These are phyloP conservation scores for Inonotus hispidus DNA, from an alignment of 1,284 basidiomycete genomes.

Conservation along the genomic window DNA sequence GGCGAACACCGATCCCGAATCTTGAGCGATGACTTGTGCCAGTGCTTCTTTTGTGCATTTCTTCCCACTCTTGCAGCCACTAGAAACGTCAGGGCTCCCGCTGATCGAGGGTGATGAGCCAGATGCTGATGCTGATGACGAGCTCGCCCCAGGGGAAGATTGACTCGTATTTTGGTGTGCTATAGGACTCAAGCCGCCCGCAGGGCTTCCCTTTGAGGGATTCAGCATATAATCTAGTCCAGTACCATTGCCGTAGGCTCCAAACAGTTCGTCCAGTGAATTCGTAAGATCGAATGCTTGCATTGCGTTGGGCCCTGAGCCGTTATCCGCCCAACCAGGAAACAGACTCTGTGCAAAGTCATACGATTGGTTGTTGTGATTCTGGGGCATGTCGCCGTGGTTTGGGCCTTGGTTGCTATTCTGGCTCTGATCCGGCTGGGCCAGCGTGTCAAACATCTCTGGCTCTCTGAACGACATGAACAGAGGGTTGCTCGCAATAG, in stretches of 20 bases:
- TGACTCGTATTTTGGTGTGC: conserved; percentile 11
- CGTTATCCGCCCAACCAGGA: conserved; percentile 34
- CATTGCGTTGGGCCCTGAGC: conserved; percentile 30
- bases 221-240: conserved; percentile 40
- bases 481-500: conserved; percentile 71
- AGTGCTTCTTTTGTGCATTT: conserved; percentile 14
- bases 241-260: conserved; percentile 28
- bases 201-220: conserved; percentile 38
- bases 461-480: conserved; percentile 75
- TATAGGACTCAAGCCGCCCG: conserved; percentile 27
- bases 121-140: conserved; percentile 6
- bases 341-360: conserved; percentile 14
- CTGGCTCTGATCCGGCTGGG: background rate
- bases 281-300: conserved; percentile 18
- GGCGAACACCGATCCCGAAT: conserved; percentile 15
- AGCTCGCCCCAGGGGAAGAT: background rate
- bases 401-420: background rate
- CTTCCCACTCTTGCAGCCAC: background rate
- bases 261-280: conserved; percentile 55
- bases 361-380: background rate
- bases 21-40: conserved; percentile 7
- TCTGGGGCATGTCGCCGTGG: background rate
- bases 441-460: conserved; percentile 27
- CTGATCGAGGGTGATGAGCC: conserved; percentile 1
- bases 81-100: background rate